Evolutionary conservation across 345 rosid genomes (phyloP), one percentile per base, ranked within the genome.

Genomic region (Salix exigua): DNA sequence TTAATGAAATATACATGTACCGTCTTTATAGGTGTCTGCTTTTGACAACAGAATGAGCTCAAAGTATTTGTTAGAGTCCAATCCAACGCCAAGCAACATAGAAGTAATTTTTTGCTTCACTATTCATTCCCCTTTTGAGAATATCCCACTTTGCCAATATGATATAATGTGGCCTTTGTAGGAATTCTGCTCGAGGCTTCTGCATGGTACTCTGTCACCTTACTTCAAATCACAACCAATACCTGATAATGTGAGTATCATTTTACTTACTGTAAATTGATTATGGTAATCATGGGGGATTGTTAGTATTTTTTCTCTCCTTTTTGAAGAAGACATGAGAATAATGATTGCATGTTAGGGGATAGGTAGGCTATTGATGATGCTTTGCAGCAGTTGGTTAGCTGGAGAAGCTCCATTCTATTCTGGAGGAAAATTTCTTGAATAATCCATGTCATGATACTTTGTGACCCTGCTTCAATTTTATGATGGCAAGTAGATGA

Each of bases 181-280:
- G 92, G 95, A 88, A 14, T 94, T 94, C 76, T 86, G 90, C 84
- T 88, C 82, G 19, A 78, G 84, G 80, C 90, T 92, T 85, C 81
- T 86, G 58, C 72, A 77, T 67, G 93, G 92, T 76, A 80, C 88
- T 70, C 68, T 86, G 68, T 66, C 88, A 1, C 91, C 85, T 69
- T 90, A 88, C 84, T 92, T 78, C 88, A 92, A 86, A 83, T 94
- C 97, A 73, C 90, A 87, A 86, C 90, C 92, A 75, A 73, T 88
- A 85, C 97, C 91, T 5, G 91, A 92, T 79, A 91, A 91, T 40
- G 97, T 90, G 73, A 90, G 98, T 82, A 63, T 31, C 33, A 25
- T 35, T 33, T 33, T 5, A 66, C 44, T 17, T 66, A 0, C 13
- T 31, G 46, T 19, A 16, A 66, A 35, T 14, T 31, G 21, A 8